Percentiles rank a stretch among this genome's conserved stretches.
phyloP scores from a whole-genome alignment of 1,284 basidiomycete genomes.

The Heterobasidion occidentale region DNA sequence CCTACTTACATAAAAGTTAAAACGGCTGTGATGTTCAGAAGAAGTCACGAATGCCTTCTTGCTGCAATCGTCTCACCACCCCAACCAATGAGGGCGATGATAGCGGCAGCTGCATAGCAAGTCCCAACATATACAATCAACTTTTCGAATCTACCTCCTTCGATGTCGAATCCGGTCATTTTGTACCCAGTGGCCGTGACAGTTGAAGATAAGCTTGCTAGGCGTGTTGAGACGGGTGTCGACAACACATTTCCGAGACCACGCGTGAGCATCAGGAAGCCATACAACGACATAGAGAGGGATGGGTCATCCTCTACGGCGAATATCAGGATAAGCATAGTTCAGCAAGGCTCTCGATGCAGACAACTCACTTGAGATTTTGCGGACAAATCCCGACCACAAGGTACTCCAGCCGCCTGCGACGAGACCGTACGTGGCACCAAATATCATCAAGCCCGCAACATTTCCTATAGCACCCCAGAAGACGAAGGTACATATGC shows the following conservation, averaged over 20 bases:
- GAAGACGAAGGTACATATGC: slow-evolving; percentile 16
- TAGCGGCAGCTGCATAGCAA: slow-evolving; percentile 26
- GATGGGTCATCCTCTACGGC: slow-evolving; percentile 26
- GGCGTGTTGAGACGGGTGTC: slow-evolving; percentile 30
- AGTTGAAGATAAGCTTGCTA: slow-evolving; percentile 9
- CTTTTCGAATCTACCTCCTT: slow-evolving; percentile 22
- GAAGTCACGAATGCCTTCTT: not conserved
- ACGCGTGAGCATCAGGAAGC: slow-evolving; percentile 28
- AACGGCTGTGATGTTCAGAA: not conserved
- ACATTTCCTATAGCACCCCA: slow-evolving; percentile 19
- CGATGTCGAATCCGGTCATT: slow-evolving; percentile 25
- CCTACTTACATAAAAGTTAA: not conserved
- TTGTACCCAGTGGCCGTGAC: not conserved
- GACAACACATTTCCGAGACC: slow-evolving; percentile 35
- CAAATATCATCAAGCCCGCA: slow-evolving; percentile 17
- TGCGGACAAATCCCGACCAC: slow-evolving; percentile 17
- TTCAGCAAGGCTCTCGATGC: not conserved
- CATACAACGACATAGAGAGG: slow-evolving; percentile 27
- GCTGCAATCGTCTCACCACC: not conserved
- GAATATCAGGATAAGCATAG: not conserved
- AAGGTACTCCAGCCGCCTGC: slow-evolving; percentile 22
- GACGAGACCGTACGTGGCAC: slow-evolving; percentile 16
- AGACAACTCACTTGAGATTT: slow-evolving; percentile 13
- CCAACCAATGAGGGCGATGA: slow-evolving; percentile 19
- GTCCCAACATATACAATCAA: slow-evolving; percentile 28